Evolutionary conservation across 768 basidiomycete species (phyloP).

Genomic region (Cystobasidium ongulense): DNA sequence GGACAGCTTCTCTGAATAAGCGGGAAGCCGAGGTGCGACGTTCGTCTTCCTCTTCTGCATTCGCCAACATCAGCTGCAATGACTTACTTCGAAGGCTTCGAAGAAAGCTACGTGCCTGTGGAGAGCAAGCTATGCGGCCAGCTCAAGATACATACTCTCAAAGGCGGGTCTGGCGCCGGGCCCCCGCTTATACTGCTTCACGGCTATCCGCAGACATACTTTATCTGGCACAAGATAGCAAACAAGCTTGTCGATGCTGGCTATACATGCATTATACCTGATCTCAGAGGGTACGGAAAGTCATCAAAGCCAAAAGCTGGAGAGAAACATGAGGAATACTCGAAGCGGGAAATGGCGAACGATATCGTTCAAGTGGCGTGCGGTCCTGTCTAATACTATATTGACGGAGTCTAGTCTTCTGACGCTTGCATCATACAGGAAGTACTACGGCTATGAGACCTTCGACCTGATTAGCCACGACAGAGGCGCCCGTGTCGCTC

Average conservation of each 20-base stretch:
- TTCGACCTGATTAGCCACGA: conserved; percentile 44
- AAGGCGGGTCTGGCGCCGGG: conserved; percentile 11
- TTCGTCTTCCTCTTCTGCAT: background rate
- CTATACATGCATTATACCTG: conserved; percentile 20
- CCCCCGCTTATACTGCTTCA: conserved; percentile 21
- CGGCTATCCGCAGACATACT: conserved; percentile 27
- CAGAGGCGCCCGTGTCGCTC: conserved; percentile 44
- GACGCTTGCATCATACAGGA: conserved; percentile 31
- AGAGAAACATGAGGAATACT: conserved; percentile 41
- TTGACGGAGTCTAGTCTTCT: background rate
- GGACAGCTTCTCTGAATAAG: background rate
- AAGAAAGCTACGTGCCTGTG: conserved; percentile 1
- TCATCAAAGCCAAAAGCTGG: conserved; percentile 21
- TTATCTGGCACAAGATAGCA: conserved; percentile 25
- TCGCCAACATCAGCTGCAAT: background rate
- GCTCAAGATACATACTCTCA: conserved; percentile 6
- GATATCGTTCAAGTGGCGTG: conserved; percentile 43
- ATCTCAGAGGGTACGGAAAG: conserved; percentile 24
- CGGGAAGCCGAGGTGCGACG: background rate
- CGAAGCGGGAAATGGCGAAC: conserved; percentile 44
- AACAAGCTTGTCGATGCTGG: conserved; percentile 29
- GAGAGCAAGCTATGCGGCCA: background rate
- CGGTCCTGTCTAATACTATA: conserved; percentile 10
- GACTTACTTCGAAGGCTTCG: conserved; percentile 11
- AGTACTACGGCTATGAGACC: conserved; percentile 36